Conservation (phyloP, 192 early-diverging fungal genomes). For the Umbelopsis ramanniana region DNA sequence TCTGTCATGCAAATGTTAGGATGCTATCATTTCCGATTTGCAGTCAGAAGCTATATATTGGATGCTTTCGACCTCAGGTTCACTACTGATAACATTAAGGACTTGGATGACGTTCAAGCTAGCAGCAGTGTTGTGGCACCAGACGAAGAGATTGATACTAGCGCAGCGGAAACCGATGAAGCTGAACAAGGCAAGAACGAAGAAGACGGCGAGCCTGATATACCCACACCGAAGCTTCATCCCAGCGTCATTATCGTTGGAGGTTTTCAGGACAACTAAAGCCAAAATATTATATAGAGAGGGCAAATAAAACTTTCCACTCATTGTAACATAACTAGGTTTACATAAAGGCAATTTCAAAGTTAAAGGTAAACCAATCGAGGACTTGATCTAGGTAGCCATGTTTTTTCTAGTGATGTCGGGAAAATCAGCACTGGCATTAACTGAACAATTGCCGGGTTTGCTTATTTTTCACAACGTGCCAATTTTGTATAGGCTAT, state of each 20-base stretch:
- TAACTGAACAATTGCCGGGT: too few relatives aligned
- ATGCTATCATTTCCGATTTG: slow-evolving; percentile 73
- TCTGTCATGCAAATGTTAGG: slow-evolving; percentile 64
- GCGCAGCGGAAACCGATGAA: background rate
- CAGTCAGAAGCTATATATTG: slow-evolving; percentile 71
- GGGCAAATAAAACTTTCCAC: background rate
- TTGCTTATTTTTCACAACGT: too few relatives aligned
- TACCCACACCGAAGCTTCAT: slow-evolving; percentile 21
- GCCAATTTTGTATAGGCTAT: too few relatives aligned
- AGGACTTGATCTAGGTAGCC: too few relatives aligned
- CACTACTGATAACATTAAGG: slow-evolving; percentile 46
- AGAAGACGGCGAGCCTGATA: slow-evolving; percentile 12
- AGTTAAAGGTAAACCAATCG: too few relatives aligned
- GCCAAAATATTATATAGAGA: background rate
- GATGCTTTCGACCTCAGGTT: slow-evolving; percentile 79
- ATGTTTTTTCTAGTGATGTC: too few relatives aligned
- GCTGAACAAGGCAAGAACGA: slow-evolving; percentile 5
- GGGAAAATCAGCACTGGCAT: too few relatives aligned
- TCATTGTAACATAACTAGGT: too few relatives aligned
- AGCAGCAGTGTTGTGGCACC: background rate
- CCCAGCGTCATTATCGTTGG: slow-evolving; percentile 6
- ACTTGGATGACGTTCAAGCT: slow-evolving; percentile 43
- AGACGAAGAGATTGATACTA: background rate
- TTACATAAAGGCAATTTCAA: too few relatives aligned
- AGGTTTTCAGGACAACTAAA: background rate